A percentile compares a stretch with the other conserved stretches of the same genome.
Evolutionary conservation across 139 green algal species (phyloP).

Genomic region (Tetraselmis chui): DNA sequence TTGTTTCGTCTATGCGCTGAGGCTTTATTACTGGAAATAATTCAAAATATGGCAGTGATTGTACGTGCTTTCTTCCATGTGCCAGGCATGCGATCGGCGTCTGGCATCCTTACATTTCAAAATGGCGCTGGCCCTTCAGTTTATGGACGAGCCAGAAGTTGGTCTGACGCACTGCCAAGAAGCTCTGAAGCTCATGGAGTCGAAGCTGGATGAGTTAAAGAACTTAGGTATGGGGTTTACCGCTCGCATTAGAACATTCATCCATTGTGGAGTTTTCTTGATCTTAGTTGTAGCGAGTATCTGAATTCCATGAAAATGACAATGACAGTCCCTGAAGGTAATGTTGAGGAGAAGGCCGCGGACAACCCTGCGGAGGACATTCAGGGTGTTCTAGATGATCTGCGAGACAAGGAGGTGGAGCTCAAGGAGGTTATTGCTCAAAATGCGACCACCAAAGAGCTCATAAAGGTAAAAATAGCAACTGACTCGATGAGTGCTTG

Average conservation of each 20-base stretch:
- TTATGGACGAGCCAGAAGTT: conserved; percentile 28
- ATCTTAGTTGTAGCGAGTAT: too few species aligned
- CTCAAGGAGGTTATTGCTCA: conserved; percentile 21
- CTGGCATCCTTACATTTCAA: conserved; percentile 48
- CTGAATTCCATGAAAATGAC: neutral
- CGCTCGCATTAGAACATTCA: too few species aligned
- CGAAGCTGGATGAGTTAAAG: neutral
- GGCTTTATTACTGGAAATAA: too few species aligned
- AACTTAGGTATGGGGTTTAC: neutral
- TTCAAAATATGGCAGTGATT: neutral
- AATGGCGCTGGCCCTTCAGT: conserved; percentile 37
- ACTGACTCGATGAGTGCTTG: too few species aligned
- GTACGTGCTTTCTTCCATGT: neutral
- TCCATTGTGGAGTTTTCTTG: too few species aligned
- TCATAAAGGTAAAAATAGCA: neutral
- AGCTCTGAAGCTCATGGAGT: neutral
- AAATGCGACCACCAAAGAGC: conserved; percentile 26
- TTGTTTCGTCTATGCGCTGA: too few species aligned
- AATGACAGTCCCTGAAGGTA: neutral
- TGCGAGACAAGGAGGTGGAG: conserved; percentile 42
- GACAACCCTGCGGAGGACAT: conserved; percentile 24
- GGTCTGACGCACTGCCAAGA: conserved; percentile 11
- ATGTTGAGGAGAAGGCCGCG: conserved; percentile 1
- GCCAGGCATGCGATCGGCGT: conserved; percentile 5
- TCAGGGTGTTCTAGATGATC: conserved; percentile 21